Evolutionary conservation across 2,329 filamentous ascomycete species (phyloP), one percentile per base, ranked within the genome.

Genomic region (Fulvia fulva): DNA sequence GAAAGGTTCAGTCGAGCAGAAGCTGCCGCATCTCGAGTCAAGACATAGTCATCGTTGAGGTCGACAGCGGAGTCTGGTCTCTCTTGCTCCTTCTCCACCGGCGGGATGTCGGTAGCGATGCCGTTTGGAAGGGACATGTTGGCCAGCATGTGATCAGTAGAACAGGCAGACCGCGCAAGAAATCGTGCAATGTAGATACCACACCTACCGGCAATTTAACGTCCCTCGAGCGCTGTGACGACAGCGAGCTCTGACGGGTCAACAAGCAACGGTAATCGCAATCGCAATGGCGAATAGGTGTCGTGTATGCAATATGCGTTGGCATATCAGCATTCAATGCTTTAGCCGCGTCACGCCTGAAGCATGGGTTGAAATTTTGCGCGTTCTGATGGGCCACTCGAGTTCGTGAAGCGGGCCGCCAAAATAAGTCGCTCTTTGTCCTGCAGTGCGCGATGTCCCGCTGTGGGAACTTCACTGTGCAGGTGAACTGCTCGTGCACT

Each of bases 21-120:
- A 51, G 62, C 62, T 5, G 60, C 58, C 5, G 62, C 62, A 53
- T 64, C 62, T 19, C 62, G 58, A 28, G 62, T 64, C 51, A 64
- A 49, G 16, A 64, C 60, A 56, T 64, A 64, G 52, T 64, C 62
- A 46, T 64, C 62, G 16, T 50, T 51, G n/a, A 64, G 26, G 19
- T 63, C 60, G n/a, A 64, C 50, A 1, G 60, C 62, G 9, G 62
- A 64, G 23, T 64, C 62, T 19, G 62, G 60, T 43, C 62, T 51
- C 25, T 53, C 52, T 5, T 37, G 32, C 21, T 56, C 28, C 43
- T 59, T 56, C 26, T 53, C 49, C 7, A 47, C 47, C 26, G 43
- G 23, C 16, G 23, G 21, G 32, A 50, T 44, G 23, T 44, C 53
- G 49, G 53, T 25, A 2, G 37, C 21, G 11, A 21, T 23, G 19